Conservation (phyloP, 371 early-diverging fungal genomes). For the Mortierella sp. region DNA sequence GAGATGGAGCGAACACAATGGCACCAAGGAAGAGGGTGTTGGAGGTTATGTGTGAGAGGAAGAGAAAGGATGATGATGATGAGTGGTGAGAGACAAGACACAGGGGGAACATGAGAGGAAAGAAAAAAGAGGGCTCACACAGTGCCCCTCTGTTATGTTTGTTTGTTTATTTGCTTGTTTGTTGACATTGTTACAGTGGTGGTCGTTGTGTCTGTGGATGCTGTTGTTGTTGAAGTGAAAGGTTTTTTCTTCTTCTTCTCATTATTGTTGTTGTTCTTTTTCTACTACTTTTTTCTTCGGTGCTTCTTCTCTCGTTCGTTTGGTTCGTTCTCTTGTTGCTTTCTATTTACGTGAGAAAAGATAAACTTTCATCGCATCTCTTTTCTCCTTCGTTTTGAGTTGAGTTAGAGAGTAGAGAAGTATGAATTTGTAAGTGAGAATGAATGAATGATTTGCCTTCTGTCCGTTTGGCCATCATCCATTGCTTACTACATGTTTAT, state of each 20-base stretch:
- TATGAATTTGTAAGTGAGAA: not conserved
- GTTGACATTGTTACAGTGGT: not conserved
- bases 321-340: not conserved
- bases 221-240: not conserved
- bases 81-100: not conserved
- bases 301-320: not conserved
- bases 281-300: not conserved
- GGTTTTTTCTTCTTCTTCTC: not conserved
- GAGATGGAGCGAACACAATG: not conserved
- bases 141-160: not conserved
- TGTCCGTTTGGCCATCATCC: slow-evolving; percentile 5
- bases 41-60: not conserved
- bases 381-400: not conserved
- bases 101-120: not conserved
- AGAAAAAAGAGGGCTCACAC: not conserved
- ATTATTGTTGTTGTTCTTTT: not conserved
- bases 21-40: not conserved
- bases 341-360: not conserved
- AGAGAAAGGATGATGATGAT: not conserved
- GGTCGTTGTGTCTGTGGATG: not conserved
- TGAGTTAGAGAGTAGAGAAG: not conserved
- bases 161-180: not conserved
- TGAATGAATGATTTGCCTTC: not conserved
- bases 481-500: not conserved
- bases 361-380: not conserved